Base-by-base conservation (phyloP, 805 yeast species). In the Torulaspora quercuum region DNA sequence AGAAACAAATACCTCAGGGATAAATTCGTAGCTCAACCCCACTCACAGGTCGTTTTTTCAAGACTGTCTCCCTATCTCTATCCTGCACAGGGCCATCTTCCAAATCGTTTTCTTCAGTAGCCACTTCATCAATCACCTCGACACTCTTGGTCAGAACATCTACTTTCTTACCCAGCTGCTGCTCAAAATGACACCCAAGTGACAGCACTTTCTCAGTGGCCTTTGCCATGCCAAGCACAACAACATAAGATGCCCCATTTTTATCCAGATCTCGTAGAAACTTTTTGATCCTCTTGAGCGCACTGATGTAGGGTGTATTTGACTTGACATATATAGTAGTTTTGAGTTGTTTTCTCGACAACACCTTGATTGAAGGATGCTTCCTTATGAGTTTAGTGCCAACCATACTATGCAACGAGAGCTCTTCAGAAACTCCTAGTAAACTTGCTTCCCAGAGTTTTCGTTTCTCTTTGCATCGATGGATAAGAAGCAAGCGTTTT, bases 161-260 rank as follows among this genome's bases (percentile, higher is more conserved):
- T 6, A 84, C 75, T 40, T 54, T 65, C 52, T 72, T 65, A 6
- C 72, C 69, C 25, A 69, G 63, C 21, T 73, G 70, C 10, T 62
- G 64, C 48, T 74, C 73, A 52, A 79, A 82, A 50, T 77, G 72
- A 17, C 76, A 55, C 0, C 76, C 95, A 1, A 88, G 44, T 9
- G 78, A 65, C n/a, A 82, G 42, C 0, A 80, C 76, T 49, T 74
- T 80, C 32, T 72, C 78, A 7, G 82, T 75, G 7, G 89, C 73
- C 38, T 68, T 70, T 1, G 95, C 95, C 82, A 85, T 78, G 0
- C 94, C 96, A 37, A 75, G 60, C 3, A 88, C 70, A 0, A 71
- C 66, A 6, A 86, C 68, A 51, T 65, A 74, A 17, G 64, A 63
- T 12, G 58, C 61, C n/a, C 65, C 63, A 8, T 65, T 67, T 24